Conservation (phyloP, 495 filamentous ascomycete species). For the Oidiodendron maius region DNA sequence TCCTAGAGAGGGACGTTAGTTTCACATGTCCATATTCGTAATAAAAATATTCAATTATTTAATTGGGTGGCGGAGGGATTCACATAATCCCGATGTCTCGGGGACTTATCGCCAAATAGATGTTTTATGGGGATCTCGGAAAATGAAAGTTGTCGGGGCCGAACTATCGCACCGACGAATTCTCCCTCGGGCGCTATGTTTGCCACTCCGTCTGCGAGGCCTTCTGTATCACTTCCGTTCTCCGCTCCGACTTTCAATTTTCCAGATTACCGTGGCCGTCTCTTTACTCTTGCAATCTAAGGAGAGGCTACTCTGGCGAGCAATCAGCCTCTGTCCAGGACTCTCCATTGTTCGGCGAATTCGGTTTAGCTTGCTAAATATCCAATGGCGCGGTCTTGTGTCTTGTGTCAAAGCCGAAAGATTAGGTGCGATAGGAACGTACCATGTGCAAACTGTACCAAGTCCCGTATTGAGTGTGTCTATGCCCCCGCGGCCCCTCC, state of each 20-base stretch:
- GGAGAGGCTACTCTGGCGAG: background rate
- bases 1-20: no score
- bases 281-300: background rate
- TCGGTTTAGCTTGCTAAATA: background rate
- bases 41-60: background rate
- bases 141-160: background rate
- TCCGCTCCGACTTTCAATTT: background rate
- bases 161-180: background rate
- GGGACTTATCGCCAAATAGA: background rate
- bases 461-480: constrained; percentile 33
- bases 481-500: constrained; percentile 34
- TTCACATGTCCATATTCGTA: no score
- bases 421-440: constrained; percentile 53
- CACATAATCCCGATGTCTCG: background rate
- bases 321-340: background rate
- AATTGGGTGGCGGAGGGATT: background rate
- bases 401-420: constrained; percentile 58
- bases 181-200: background rate
- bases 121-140: background rate
- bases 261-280: background rate
- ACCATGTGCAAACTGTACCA: constrained; percentile 44
- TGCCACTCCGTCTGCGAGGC: background rate
- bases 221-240: background rate
- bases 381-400: constrained; percentile 19
- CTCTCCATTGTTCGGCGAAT: background rate